Conservation (phyloP, 192 early-diverging fungal species). For the Umbelopsis isabellina region DNA sequence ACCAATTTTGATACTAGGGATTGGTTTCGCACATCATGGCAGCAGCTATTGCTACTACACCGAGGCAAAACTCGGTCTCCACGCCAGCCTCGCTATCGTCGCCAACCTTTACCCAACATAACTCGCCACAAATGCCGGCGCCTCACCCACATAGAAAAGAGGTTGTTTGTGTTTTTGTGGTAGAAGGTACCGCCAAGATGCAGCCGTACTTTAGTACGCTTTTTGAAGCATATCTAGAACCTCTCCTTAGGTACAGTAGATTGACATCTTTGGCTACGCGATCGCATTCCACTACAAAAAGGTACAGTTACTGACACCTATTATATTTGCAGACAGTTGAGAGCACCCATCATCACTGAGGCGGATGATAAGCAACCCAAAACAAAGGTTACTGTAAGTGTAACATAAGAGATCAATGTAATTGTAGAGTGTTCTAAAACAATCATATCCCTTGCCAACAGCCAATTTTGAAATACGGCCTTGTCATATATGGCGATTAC, state of each 20-base stretch:
- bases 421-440: not conserved
- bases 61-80: constrained; percentile 12
- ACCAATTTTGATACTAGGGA: constrained; percentile 7
- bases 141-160: constrained; percentile 48
- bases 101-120: constrained; percentile 24
- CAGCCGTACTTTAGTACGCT: constrained; percentile 45
- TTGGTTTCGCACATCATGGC: constrained; percentile 8
- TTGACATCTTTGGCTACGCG: not conserved
- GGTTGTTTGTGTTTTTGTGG: constrained; percentile 57
- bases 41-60: constrained; percentile 22
- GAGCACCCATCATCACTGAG: constrained; percentile 50
- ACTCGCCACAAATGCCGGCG: constrained; percentile 25
- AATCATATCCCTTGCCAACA: constrained; percentile 17
- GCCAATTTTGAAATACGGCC: constrained; percentile 58
- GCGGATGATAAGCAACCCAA: constrained; percentile 50
- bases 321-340: constrained; percentile 49
- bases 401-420: not conserved
- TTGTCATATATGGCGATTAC: constrained; percentile 60
- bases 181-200: constrained; percentile 59
- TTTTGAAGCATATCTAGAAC: constrained; percentile 56
- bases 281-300: not conserved
- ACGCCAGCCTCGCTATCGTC: constrained; percentile 34
- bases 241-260: constrained; percentile 49
- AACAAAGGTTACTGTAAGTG: constrained; percentile 56
- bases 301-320: not conserved